Evolutionary conservation across 345 rosid genomes (phyloP), one percentile per base, ranked within the genome.

Genomic region (Eucalyptus virginea): DNA sequence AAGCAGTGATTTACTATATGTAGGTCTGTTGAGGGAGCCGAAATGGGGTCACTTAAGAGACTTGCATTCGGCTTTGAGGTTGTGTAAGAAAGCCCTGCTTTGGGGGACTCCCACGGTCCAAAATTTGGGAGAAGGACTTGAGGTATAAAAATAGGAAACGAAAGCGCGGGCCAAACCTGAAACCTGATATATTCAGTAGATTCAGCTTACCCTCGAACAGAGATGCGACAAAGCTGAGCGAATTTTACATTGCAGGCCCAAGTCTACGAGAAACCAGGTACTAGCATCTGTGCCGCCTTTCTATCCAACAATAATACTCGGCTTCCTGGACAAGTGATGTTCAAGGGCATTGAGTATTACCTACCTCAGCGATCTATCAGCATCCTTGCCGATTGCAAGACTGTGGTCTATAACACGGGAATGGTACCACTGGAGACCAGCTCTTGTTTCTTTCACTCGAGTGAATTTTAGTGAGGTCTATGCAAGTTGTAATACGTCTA

Each of bases 1-100:
- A 77, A 40, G 28, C 83, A 77, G 83, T 18, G 47, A 21, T 77
- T 77, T 21, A 11, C 47, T 77, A 40, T 77, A 11, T 77, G 83
- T 77, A 92, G 94, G 94, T 89, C 86, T 93, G 77, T 42, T 81
- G 72, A 94, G 93, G 91, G 91, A 94, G 34, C 96, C 96, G 23
- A 94, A 94, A 86, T 93, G 91, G 90, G 94, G 96, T 72, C 96
- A 94, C 88, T 92, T 94, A 24, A 87, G 89, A 90, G 96, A 94
- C 91, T 81, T 94, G 89, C 96, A 94, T 86, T 89, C 24, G 34
- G 93, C 94, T 80, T 51, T 94, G 44, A 90, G 60, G 52, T 72
- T 92, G 77, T 89, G 94, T 62, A 88, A 88, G 90, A 92, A 91
- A 87, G 88, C 95, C 50, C 87, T 94, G 86, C 92, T 94, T 19